Base-by-base conservation (phyloP, 139 green algal species). In the Coelastrella sp. region DNA sequence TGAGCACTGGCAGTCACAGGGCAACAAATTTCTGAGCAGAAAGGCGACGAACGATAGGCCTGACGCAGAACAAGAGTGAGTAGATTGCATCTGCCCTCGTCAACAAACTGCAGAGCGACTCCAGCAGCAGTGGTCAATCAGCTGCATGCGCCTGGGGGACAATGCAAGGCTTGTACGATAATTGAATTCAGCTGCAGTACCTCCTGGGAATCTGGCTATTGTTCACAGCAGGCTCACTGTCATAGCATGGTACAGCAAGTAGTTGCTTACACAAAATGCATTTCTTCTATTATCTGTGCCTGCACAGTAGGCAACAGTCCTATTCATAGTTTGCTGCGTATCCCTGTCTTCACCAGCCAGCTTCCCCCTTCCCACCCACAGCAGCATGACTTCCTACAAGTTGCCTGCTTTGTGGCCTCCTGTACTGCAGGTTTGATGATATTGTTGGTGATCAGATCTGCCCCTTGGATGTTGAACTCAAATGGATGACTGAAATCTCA, bases 401-500 rank as follows among this genome's bases (percentile, higher is more conserved):
- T 49, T 56, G 61, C n/a, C 24, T 63, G 49, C 27, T 84, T 12
- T 60, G 0, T 12, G 20, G 4, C 14, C 58, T 73, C 58, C 19
- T 56, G 0, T 6, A 35, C 22, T 65, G 57, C 73, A 89, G 90
- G 80, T 22, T 79, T 85, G 73, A 90, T 66, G 84, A 82, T 82
- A 6, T 79, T 59, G 61, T 70, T 57, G 85, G 70, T 19, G 65
- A 56, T 14, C 73, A 93, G 10, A 27, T 85, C 27, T 92, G 90
- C 92, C 89, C 92, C 1, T 72, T 91, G 24, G 88, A 93, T 73
- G 73, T 99, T 19, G 91, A 97, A 60, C 89, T 99, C 75, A 92
- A 92, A 66, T 99, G 98, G 98, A 97, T 97, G 95, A 96, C 94
- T 7, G 96, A 99, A 88, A 93, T 97, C 4, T 94, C 84, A 49